These are phyloP conservation scores for Dipteronia sinensis DNA, from an alignment of 345 rosid species.

Conservation along the genomic window DNA sequence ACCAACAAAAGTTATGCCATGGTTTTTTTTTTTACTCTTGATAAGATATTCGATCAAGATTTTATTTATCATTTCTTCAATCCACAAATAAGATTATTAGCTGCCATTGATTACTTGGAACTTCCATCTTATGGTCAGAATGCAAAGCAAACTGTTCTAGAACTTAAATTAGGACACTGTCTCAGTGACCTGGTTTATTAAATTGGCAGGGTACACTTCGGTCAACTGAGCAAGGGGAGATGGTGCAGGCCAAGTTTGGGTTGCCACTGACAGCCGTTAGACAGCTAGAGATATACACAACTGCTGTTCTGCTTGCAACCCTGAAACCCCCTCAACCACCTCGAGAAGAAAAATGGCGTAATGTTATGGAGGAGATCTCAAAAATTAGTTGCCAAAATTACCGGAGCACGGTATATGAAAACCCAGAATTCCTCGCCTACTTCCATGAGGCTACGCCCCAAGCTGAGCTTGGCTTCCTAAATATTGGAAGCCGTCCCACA, in stretches of 20 bases:
- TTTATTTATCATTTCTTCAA: background rate
- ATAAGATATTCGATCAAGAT: background rate
- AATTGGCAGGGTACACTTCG: constrained; percentile 80
- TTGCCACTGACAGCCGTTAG: constrained; percentile 89
- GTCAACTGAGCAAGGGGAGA: constrained; percentile 99
- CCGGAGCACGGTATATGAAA: constrained; percentile 78
- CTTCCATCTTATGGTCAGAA: background rate
- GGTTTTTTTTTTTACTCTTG: background rate
- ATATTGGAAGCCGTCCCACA: constrained; percentile 94
- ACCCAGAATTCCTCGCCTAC: constrained; percentile 88
- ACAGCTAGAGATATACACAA: constrained; percentile 93
- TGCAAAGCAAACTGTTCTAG: background rate
- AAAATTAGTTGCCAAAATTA: constrained; percentile 75
- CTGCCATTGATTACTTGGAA: background rate
- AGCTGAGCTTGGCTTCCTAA: constrained; percentile 92
- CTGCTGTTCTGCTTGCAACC: constrained; percentile 92
- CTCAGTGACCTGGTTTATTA: constrained; percentile 9
- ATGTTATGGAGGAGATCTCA: constrained; percentile 93
- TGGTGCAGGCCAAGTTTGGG: constrained; percentile 99
- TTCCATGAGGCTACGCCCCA: constrained; percentile 98
- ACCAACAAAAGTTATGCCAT: background rate
- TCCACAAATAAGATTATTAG: background rate
- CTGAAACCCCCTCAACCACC: constrained; percentile 88
- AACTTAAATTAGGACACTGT: background rate
- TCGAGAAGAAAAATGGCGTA: constrained; percentile 90